Base-by-base conservation (phyloP, 2,329 filamentous ascomycete species). In the Zymoseptoria ardabiliae region DNA sequence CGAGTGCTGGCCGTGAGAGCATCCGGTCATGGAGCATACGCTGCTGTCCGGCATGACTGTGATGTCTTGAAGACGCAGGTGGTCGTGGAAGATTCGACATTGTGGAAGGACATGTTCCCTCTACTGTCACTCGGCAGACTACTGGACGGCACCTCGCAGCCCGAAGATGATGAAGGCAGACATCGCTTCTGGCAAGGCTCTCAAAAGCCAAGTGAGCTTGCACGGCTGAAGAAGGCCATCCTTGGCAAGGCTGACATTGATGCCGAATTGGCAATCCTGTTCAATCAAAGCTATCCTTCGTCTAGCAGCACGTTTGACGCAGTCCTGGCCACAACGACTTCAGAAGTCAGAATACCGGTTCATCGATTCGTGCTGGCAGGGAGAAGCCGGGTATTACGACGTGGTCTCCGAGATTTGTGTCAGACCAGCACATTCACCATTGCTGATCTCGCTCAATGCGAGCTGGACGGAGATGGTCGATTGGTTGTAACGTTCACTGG, bases 1-100 rank as follows among this genome's bases (percentile, higher is more conserved):
- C 86, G 91, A 41, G 90, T 95, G 13, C 82, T 88, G 30, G 86
- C 87, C 3, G 92, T 97, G 7, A 83, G 91, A 65, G 93, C 91
- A 66, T 97, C 94, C 35, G 84, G 88, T 0, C 96, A 90, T 74
- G 94, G 94, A 4, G 90, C 93, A 0, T 97, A 93, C 77, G 89
- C 91, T 35, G 91, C 91, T 2, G 83, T 96, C 52, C 85, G 94
- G 53, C 88, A 88, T 69, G 92, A 97, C 68, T 90, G 86, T 63
- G 86, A 92, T 69, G 85, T 96, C 25, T 90, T 92, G 58, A 85
- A 84, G 55, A 85, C 88, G 21, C 82, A 86, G 64, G 85, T 96
- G 45, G 75, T 78, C 9, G 81, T 96, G 30, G 80, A 83, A 35
- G 79, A 81, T n/a, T 84, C 85, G 59, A 83, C 79, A 0, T 75